These are phyloP conservation scores for Lichtheimia ornata DNA, from an alignment of 371 early-diverging fungal genomes.

Conservation along the genomic window DNA sequence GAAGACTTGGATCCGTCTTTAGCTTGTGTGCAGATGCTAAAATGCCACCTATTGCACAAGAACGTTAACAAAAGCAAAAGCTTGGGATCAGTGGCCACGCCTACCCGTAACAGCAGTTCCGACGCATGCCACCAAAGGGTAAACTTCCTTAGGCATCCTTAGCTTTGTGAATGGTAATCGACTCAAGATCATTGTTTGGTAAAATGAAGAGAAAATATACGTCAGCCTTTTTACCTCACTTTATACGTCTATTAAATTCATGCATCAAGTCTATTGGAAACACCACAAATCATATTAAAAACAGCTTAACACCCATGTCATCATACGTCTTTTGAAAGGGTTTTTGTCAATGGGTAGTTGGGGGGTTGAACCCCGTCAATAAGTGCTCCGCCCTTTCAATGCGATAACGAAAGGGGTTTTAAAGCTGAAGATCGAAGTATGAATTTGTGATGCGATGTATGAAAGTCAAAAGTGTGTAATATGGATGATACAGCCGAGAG, in stretches of 20 bases:
- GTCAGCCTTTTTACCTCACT: background rate
- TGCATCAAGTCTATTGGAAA: background rate
- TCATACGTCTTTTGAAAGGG: background rate
- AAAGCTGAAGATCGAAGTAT: background rate
- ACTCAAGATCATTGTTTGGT: background rate
- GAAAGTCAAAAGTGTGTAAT: no score
- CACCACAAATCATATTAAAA: background rate
- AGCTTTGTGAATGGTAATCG: conserved; percentile 3
- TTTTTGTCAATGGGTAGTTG: background rate
- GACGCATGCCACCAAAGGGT: conserved; percentile 16
- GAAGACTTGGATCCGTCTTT: conserved; percentile 10
- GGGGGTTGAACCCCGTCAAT: no score
- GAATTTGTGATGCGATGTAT: no score
- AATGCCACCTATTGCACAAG: conserved; percentile 9
- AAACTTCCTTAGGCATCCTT: conserved; percentile 19
- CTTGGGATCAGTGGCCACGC: background rate
- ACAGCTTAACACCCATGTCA: background rate
- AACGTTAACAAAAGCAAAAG: background rate
- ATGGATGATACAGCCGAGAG: background rate
- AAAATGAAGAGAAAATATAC: background rate
- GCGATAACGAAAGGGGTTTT: background rate
- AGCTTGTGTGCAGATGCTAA: conserved; percentile 14
- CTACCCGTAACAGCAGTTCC: conserved; percentile 18
- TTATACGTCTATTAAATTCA: background rate
- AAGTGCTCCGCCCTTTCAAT: no score